Evolutionary conservation across 345 rosid genomes (phyloP), one percentile per base, ranked within the genome.

Genomic region (Citropsis articulata): DNA sequence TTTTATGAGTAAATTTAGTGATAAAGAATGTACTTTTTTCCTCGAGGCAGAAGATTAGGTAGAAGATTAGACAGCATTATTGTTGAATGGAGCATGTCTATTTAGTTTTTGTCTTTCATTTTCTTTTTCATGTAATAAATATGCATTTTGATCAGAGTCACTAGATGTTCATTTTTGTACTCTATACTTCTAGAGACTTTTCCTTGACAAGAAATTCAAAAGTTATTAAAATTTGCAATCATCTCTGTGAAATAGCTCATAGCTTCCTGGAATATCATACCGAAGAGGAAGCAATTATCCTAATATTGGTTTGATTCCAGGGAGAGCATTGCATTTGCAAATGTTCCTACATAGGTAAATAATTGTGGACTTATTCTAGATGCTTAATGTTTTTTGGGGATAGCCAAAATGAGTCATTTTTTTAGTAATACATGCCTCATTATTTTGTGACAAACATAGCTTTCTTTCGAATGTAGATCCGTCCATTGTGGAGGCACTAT

Each of bases 401-500:
- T 35, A 35, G 36, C 36, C 36, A 35, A 35, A 35, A 35, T 2
- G 66, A 64, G 50, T 59, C 22, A n/a, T 12, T 28, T 66, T 38
- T 38, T 5, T 28, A 60, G 59, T 30, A 40, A 42, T 64, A 21
- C 33, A 22, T 63, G 30, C 30, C 9, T 27, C 57, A 40, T 19
- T 6, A 74, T 40, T 40, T 27, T 27, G 10, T 24, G 63, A 28
- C 50, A 68, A 60, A 66, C 24, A 2, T 31, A 21, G 4, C 72
- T 42, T 61, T 45, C 16, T 45, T 45, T 12, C 18, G 1, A 87
- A 92, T 88, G 80, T 38, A 87, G 93, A 86, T 89, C 69, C 91
- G 90, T 35, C 93, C 91, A 31, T 66, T 89, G 83, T 89, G 92
- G 92, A 86, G 92, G 77, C 92, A 89, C 72, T 89, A 89, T 78